Conservation (phyloP, 129 eudicot genomes). For the Oenanthe sinensis region DNA sequence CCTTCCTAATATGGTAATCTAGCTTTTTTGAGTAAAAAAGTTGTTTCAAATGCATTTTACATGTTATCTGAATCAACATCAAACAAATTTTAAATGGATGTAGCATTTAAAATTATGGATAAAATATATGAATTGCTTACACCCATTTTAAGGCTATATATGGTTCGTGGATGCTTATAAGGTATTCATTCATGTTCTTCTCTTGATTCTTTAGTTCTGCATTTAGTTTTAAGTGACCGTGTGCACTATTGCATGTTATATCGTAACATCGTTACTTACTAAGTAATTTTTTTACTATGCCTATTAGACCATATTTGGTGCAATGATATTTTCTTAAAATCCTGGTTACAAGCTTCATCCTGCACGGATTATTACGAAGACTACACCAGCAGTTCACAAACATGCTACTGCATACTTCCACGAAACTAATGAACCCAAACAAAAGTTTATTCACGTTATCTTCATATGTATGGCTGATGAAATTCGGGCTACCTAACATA, state of each 20-base stretch:
- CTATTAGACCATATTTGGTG: neutral
- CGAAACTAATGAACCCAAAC: neutral
- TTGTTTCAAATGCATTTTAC: neutral
- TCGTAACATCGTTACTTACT: neutral
- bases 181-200: neutral
- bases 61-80: neutral
- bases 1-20: slow-evolving; percentile 27
- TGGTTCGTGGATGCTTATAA: neutral
- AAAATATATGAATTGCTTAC: neutral
- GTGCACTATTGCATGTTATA: neutral
- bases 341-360: neutral
- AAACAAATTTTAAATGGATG: neutral
- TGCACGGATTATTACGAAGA: neutral
- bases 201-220: neutral
- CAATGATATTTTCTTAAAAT: neutral
- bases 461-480: neutral
- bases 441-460: neutral
- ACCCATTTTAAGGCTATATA: neutral
- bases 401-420: neutral
- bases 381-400: neutral
- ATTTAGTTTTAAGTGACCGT: neutral
- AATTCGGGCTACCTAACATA: neutral
- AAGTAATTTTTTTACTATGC: neutral
- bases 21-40: neutral
- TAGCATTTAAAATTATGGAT: neutral